Conservation (phyloP, 495 filamentous ascomycete genomes). For the Pyrenopolyporus hunteri region DNA sequence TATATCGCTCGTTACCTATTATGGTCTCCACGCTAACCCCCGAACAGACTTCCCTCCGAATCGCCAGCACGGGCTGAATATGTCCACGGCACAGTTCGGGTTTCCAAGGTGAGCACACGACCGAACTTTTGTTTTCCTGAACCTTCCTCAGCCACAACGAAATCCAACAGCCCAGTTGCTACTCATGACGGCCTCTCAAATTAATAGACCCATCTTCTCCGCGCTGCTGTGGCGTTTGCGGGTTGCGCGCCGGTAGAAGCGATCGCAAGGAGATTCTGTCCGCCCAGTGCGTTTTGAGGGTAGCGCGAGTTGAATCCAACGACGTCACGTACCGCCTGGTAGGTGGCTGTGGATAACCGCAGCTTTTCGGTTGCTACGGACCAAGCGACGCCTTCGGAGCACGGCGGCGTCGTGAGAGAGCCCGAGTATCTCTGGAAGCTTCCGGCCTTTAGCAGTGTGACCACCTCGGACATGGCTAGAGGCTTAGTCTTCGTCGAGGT, state of each 20-base stretch:
- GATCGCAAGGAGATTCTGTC: conserved; percentile 58
- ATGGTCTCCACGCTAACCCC: too few relatives aligned
- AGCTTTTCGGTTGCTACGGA: conserved; percentile 61
- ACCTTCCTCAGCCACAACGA: too few relatives aligned
- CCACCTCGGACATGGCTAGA: conserved; percentile 62
- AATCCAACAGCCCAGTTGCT: not conserved
- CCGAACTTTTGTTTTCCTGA: too few relatives aligned
- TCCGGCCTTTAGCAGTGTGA: conserved; percentile 54
- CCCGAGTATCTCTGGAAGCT: conserved; percentile 63
- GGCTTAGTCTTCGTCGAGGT: conserved; percentile 59
- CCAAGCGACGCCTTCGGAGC: conserved; percentile 66
- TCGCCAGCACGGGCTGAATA: too few relatives aligned
- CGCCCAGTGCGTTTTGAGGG: conserved; percentile 62
- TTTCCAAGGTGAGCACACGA: too few relatives aligned
- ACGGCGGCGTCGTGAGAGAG: conserved; percentile 73
- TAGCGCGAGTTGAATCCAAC: conserved; percentile 70
- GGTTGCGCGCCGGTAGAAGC: conserved; percentile 5
- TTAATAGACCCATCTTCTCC: not conserved
- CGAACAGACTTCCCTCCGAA: too few relatives aligned
- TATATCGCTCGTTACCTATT: too few relatives aligned
- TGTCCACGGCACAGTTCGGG: too few relatives aligned
- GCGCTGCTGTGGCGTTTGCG: conserved; percentile 5
- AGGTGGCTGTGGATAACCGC: conserved; percentile 58
- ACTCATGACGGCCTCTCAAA: not conserved
- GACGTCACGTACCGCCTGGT: conserved; percentile 60